A percentile compares a stretch with the other conserved stretches of the same genome.
phyloP scores from a whole-genome alignment of 1,284 basidiomycete genomes.

The Ceratobasidium sp. region DNA sequence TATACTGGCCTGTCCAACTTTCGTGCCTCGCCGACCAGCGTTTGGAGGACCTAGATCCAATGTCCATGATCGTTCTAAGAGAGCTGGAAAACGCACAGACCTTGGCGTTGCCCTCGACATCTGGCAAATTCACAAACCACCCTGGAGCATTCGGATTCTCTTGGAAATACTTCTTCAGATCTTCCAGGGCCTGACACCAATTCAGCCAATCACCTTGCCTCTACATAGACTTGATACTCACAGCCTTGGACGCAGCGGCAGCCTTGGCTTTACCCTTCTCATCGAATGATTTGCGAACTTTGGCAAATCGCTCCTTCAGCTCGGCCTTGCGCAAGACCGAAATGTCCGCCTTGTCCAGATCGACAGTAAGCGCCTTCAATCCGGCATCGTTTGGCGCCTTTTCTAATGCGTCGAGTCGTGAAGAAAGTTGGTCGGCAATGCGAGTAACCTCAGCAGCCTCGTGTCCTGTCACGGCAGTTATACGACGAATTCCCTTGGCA shows the following conservation, averaged over 20 bases:
- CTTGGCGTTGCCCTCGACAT: constrained; percentile 83
- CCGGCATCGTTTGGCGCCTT: constrained; percentile 76
- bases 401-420: constrained; percentile 72
- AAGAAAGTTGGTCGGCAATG: constrained; percentile 69
- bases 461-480: constrained; percentile 93
- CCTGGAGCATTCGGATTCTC: constrained; percentile 72
- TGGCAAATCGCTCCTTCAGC: constrained; percentile 76
- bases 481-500: constrained; percentile 95
- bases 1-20: constrained; percentile 86
- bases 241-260: constrained; percentile 79
- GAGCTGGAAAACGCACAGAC: constrained; percentile 50
- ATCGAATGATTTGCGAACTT: constrained; percentile 82
- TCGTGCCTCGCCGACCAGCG: constrained; percentile 76
- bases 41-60: constrained; percentile 69
- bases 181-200: constrained; percentile 68
- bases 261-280: constrained; percentile 87
- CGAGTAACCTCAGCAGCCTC: constrained; percentile 86
- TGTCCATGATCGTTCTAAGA: not conserved
- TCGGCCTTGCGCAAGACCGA: constrained; percentile 84
- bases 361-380: constrained; percentile 81
- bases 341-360: constrained; percentile 90
- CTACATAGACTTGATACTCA: constrained; percentile 50
- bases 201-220: not conserved
- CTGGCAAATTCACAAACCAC: constrained; percentile 70
- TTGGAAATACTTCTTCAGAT: constrained; percentile 74